A percentile compares a stretch with the other conserved stretches of the same genome.
phyloP scores from a whole-genome alignment of 1,284 basidiomycete species.

The Microbotryum saponariae region DNA sequence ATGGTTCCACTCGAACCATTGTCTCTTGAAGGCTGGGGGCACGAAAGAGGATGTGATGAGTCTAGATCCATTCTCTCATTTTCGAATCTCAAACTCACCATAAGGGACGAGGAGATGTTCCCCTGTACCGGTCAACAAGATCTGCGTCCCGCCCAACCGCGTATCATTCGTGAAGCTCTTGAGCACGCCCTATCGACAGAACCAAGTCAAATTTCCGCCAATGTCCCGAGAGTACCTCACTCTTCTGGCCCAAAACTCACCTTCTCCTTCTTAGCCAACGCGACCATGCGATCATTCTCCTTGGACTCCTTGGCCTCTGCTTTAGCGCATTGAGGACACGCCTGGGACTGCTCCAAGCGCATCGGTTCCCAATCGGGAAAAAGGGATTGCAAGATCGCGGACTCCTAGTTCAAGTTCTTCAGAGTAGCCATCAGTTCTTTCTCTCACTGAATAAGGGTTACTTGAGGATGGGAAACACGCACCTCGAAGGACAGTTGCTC shows the following conservation, averaged over 20 bases:
- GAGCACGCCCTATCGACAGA: conserved; percentile 1
- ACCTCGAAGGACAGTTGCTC: conserved; percentile 52
- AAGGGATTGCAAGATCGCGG: conserved; percentile 49
- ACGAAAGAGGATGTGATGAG: too few species aligned
- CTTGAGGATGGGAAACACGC: conserved; percentile 17
- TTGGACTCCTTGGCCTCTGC: conserved; percentile 52
- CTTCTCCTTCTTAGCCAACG: conserved; percentile 64
- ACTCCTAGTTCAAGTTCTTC: conserved; percentile 46
- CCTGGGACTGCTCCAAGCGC: conserved; percentile 43
- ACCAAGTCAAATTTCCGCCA: background rate
- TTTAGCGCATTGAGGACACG: conserved; percentile 47
- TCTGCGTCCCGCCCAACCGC: background rate
- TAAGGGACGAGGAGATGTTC: conserved; percentile 16
- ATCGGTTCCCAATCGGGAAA: conserved; percentile 58
- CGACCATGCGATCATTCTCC: conserved; percentile 48
- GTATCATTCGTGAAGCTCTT: conserved; percentile 6
- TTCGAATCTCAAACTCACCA: conserved; percentile 2
- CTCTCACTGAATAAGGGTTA: too few species aligned
- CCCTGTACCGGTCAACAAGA: background rate
- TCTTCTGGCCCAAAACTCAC: conserved; percentile 40
- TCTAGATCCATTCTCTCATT: too few species aligned
- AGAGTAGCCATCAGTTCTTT: too few species aligned
- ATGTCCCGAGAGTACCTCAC: too few species aligned
- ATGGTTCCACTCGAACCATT: too few species aligned
- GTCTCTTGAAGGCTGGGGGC: too few species aligned